Base-by-base conservation (phyloP, 345 rosid species). In the Acer saccharum region DNA sequence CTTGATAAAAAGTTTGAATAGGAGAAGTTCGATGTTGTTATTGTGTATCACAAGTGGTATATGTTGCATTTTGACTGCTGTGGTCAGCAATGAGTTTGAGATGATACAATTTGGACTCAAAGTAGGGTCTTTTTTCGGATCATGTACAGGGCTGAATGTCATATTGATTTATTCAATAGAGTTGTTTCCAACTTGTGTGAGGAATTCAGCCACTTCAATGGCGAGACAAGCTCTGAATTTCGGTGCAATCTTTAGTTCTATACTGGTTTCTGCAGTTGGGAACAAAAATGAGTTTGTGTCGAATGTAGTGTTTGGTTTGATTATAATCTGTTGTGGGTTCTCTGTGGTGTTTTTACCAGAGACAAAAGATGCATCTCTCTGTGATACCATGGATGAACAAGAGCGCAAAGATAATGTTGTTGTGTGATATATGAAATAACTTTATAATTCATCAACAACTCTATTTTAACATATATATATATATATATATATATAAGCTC, bases 181-280 rank as follows among this genome's bases (percentile, higher is more conserved):
- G 82, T 41, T 86, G 84, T 89, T 89, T 77, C 89, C 93, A 0
- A 88, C 88, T 0, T 82, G 87, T 72, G 89, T 88, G 35, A 76
- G 90, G 77, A 88, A 89, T 83, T 80, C 78, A 11, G 85, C 86
- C 3, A 76, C 84, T 23, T 68, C 86, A 44, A 79, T 89, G 89
- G 81, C 78, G 74, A 68, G 86, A 78, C 91, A 88, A 57, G 90
- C 76, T 10, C 2, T 81, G 32, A 76, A 55, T 63, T 65, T 84
- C 1, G 86, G 84, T 4, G 77, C 76, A 2, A 62, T 18, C 2
- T 60, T 84, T 27, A 75, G 82, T 58, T 80, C 80, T 5, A 10
- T 68, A 35, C 60, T 79, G 52, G 78, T 79, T 44, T 77, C 79
- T 3, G 14, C 46, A 43, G 46, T 46, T 66, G 21, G 79, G 52